These are phyloP conservation scores for Hamigera avellanea DNA, from an alignment of 495 filamentous ascomycete genomes.

Conservation along the genomic window DNA sequence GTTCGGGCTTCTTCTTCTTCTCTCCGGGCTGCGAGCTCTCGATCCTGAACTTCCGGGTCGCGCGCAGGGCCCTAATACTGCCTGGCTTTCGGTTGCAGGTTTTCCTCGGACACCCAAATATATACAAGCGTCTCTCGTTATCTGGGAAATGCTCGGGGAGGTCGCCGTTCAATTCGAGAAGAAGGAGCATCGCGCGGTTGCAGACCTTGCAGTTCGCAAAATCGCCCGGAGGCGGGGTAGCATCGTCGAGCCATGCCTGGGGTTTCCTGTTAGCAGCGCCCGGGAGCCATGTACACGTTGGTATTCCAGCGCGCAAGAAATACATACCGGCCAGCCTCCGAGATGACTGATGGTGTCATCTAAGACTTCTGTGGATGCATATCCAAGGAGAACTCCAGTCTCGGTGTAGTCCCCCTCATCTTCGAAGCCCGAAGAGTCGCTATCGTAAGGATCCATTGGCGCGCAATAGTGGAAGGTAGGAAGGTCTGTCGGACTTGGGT, in stretches of 20 bases:
- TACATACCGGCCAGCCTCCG: conserved; percentile 72
- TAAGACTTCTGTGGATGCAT: conserved; percentile 68
- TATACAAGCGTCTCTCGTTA: conserved; percentile 76
- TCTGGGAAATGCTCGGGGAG: conserved; percentile 74
- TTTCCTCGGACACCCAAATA: conserved; percentile 69
- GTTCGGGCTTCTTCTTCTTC: conserved; percentile 23
- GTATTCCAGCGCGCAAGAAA: neutral
- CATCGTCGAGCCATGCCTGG: conserved; percentile 73
- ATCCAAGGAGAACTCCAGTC: conserved; percentile 85
- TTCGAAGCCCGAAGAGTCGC: conserved; percentile 54
- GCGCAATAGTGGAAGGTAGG: too few species aligned
- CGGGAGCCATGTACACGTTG: too few species aligned
- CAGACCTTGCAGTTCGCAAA: conserved; percentile 84
- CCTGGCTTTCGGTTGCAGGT: conserved; percentile 76
- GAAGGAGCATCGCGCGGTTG: conserved; percentile 68
- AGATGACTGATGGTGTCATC: conserved; percentile 84
- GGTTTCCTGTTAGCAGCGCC: too few species aligned
- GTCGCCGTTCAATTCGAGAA: conserved; percentile 87
- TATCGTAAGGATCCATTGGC: conserved; percentile 72
- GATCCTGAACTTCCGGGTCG: conserved; percentile 34
- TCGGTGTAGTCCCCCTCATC: conserved; percentile 60
- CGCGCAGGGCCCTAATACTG: conserved; percentile 60
- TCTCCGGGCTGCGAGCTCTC: conserved; percentile 8
- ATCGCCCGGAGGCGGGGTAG: conserved; percentile 58
- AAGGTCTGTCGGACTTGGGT: too few species aligned